phyloP scores from a whole-genome alignment of 1,284 basidiomycete genomes.

The Rhizoctonia solani region DNA sequence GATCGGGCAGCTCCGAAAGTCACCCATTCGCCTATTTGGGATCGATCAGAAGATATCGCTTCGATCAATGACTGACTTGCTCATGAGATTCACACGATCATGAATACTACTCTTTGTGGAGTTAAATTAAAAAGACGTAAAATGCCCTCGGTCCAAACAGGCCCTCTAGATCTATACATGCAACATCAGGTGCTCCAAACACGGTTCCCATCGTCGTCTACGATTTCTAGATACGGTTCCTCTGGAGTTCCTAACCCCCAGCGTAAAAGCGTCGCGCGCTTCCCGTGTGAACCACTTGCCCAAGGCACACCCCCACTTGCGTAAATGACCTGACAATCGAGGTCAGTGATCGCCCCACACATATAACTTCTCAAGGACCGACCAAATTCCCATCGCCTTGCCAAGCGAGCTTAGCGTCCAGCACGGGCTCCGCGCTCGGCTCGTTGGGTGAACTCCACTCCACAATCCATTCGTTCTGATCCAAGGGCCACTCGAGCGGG shows the following conservation, averaged over 20 bases:
- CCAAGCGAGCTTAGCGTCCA: slow-evolving; percentile 25
- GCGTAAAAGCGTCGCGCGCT: slow-evolving; percentile 16
- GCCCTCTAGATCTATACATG: background rate
- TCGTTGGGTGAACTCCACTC: slow-evolving; percentile 32
- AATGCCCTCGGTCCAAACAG: background rate
- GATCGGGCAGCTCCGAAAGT: too few relatives aligned
- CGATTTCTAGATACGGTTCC: slow-evolving; percentile 30
- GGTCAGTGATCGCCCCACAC: background rate
- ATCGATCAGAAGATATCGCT: too few relatives aligned
- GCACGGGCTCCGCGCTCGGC: background rate
- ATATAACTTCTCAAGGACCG: background rate
- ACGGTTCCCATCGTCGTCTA: background rate
- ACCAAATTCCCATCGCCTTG: slow-evolving; percentile 39
- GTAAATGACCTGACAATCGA: slow-evolving; percentile 36
- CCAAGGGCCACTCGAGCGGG: slow-evolving; percentile 32
- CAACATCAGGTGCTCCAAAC: slow-evolving; percentile 9
- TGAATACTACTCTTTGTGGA: too few relatives aligned
- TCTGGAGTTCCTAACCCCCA: slow-evolving; percentile 32
- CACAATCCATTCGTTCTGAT: slow-evolving; percentile 22
- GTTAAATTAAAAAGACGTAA: background rate
- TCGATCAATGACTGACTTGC: too few relatives aligned
- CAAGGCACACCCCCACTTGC: slow-evolving; percentile 33
- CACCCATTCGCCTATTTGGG: too few relatives aligned
- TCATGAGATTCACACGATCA: too few relatives aligned
- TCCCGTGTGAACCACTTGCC: slow-evolving; percentile 28